These are phyloP conservation scores for Lodderomyces parapsilosis DNA, from an alignment of 1,139 yeast genomes.

Conservation along the genomic window DNA sequence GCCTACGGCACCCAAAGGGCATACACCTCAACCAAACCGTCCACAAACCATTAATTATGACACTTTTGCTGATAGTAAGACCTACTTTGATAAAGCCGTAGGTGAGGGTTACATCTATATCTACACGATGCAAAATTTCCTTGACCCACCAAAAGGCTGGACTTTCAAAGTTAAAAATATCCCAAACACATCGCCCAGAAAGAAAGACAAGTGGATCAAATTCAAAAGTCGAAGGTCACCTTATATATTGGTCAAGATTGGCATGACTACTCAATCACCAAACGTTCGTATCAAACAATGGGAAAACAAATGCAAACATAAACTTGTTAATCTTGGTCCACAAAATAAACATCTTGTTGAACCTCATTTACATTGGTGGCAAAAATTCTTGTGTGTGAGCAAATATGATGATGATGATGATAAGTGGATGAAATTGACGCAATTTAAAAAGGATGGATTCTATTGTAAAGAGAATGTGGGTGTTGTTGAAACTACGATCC, in stretches of 20 bases:
- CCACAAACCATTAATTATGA: too few relatives aligned
- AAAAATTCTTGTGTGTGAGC: constrained; percentile 7
- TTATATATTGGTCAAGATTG: constrained; percentile 51
- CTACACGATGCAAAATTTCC: constrained; percentile 38
- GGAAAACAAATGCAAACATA: constrained; percentile 54
- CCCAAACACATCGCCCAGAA: constrained; percentile 22
- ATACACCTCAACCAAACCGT: too few relatives aligned
- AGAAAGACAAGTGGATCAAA: constrained; percentile 29
- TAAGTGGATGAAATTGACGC: constrained; percentile 4
- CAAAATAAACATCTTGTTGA: constrained; percentile 9
- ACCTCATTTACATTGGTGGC: constrained; percentile 4
- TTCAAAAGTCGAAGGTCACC: constrained; percentile 40
- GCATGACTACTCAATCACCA: constrained; percentile 53
- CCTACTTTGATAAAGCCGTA: not conserved
- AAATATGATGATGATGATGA: constrained; percentile 3
- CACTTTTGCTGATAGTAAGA: constrained; percentile 1
- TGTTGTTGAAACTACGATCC: constrained; percentile 43
- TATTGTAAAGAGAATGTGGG: constrained; percentile 25
- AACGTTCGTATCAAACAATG: constrained; percentile 48
- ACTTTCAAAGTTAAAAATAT: constrained; percentile 32
- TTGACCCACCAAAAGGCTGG: constrained; percentile 24
- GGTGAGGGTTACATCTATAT: constrained; percentile 49
- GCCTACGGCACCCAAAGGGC: too few relatives aligned
- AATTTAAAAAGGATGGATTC: constrained; percentile 32
- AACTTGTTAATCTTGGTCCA: constrained; percentile 17